Percentiles rank a stretch among this genome's conserved stretches.
Evolutionary conservation across 352 stramenopile genomes (phyloP).

Genomic region (Elongisporangium undulatum): DNA sequence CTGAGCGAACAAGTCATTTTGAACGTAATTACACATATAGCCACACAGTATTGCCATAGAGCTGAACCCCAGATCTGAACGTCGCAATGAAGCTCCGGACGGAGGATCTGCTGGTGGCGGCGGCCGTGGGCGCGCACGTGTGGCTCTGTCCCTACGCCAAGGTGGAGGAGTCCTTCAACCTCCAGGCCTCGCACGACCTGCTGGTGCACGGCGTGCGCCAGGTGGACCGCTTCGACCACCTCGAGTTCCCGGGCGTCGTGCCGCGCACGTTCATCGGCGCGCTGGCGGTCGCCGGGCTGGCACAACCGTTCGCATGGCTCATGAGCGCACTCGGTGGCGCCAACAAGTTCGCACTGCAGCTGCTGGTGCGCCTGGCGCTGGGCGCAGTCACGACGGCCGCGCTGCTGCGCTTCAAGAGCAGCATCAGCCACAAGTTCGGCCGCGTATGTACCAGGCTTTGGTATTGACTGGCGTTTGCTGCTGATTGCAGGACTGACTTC

Average conservation of each 20-base stretch:
- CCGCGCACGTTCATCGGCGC: constrained; percentile 95
- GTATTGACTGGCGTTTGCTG: neutral
- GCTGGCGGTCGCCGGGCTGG: constrained; percentile 47
- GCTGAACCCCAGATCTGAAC: too few species aligned
- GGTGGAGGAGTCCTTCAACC: constrained; percentile 98
- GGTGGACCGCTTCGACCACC: constrained; percentile 92
- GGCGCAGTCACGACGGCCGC: constrained; percentile 50
- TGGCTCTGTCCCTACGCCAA: constrained; percentile 74
- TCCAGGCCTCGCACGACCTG: constrained; percentile 97
- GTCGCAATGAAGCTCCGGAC: neutral
- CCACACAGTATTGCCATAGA: neutral
- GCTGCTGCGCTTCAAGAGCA: constrained; percentile 58
- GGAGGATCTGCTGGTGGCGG: constrained; percentile 34
- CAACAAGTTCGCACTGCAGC: constrained; percentile 53
- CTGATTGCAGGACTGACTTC: neutral
- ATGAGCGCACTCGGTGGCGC: constrained; percentile 14
- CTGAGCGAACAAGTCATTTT: neutral
- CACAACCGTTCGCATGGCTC: constrained; percentile 36
- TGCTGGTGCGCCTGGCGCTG: constrained; percentile 53
- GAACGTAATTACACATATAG: neutral
- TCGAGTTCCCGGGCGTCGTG: constrained; percentile 97
- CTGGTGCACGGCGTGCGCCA: constrained; percentile 60
- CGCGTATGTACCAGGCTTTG: constrained; percentile 17
- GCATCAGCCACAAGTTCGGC: constrained; percentile 50
- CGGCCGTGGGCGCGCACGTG: constrained; percentile 38